Conservation (phyloP, 1,139 yeast genomes). For the Yamadazyma sp. region DNA sequence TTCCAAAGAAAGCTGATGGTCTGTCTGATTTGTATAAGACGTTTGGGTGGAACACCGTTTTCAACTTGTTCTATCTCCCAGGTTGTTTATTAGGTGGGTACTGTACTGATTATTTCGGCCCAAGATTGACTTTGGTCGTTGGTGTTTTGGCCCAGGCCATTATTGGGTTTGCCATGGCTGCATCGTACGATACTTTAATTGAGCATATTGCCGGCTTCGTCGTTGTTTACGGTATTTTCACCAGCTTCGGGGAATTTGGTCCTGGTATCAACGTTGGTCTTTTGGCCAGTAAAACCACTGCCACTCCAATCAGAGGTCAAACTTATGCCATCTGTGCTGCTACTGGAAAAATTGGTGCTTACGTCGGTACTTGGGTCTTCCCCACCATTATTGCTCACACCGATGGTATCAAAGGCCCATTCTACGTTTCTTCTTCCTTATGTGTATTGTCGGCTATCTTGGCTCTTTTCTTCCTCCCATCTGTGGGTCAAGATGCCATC, state of each 20-base stretch:
- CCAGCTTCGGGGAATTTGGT: slow-evolving; percentile 88
- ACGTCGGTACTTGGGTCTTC: slow-evolving; percentile 86
- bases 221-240: slow-evolving; percentile 83
- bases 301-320: slow-evolving; percentile 87
- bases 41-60: slow-evolving; percentile 91
- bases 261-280: slow-evolving; percentile 92
- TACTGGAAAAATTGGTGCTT: slow-evolving; percentile 87
- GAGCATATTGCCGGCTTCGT: slow-evolving; percentile 73
- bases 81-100: slow-evolving; percentile 86
- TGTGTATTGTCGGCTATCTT: slow-evolving; percentile 71
- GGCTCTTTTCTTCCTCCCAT: slow-evolving; percentile 72
- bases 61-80: slow-evolving; percentile 85
- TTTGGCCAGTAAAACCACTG: slow-evolving; percentile 81
- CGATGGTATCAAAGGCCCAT: slow-evolving; percentile 71
- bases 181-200: slow-evolving; percentile 54
- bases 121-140: slow-evolving; percentile 68
- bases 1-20: slow-evolving; percentile 46
- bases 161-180: slow-evolving; percentile 87
- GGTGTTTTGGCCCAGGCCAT: slow-evolving; percentile 77
- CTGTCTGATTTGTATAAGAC: slow-evolving; percentile 57
- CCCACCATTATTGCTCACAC: slow-evolving; percentile 60
- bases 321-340: slow-evolving; percentile 93
- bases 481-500: slow-evolving; percentile 81
- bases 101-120: slow-evolving; percentile 84
- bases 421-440: slow-evolving; percentile 76